Conservation (phyloP, 345 rosid species). For the Brassica juncea region DNA sequence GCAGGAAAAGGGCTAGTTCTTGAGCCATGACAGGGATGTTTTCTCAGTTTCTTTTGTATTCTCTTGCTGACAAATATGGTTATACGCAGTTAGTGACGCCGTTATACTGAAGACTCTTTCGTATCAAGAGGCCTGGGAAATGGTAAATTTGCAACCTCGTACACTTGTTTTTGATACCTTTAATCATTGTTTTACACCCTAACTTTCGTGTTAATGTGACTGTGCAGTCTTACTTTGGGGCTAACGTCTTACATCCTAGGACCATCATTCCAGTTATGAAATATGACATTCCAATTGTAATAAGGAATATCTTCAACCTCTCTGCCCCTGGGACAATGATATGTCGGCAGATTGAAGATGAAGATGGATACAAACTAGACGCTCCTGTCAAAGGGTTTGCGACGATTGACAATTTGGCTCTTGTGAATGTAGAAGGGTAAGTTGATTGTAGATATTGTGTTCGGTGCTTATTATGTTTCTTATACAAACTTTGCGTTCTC, state of each 20-base stretch:
- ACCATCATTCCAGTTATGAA: conserved; percentile 95
- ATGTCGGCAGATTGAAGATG: conserved; percentile 58
- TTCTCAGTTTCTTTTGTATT: not conserved
- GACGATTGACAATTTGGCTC: conserved; percentile 90
- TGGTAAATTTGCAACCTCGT: conserved; percentile 55
- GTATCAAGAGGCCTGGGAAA: conserved; percentile 76
- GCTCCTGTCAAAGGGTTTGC: conserved; percentile 92
- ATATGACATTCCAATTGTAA: conserved; percentile 87
- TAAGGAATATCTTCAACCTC: conserved; percentile 88
- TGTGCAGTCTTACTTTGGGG: conserved; percentile 94
- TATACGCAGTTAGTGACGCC: conserved; percentile 90
- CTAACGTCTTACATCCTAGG: conserved; percentile 98
- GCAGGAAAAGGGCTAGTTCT: not conserved
- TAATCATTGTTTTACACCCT: conserved; percentile 19
- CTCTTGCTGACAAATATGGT: conserved; percentile 15
- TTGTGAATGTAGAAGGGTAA: conserved; percentile 97
- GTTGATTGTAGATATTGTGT: conserved; percentile 23
- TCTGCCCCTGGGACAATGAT: conserved; percentile 94
- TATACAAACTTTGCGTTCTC: conserved; percentile 20
- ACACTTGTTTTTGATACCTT: conserved; percentile 22
- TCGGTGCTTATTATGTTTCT: not conserved
- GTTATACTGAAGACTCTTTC: conserved; percentile 77
- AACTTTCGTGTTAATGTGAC: conserved; percentile 27
- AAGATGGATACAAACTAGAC: conserved; percentile 52
- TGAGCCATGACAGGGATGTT: conserved; percentile 9